These are phyloP conservation scores for Eragrostis curvula DNA, from an alignment of 176 grass and related monocot genomes.

Conservation along the genomic window DNA sequence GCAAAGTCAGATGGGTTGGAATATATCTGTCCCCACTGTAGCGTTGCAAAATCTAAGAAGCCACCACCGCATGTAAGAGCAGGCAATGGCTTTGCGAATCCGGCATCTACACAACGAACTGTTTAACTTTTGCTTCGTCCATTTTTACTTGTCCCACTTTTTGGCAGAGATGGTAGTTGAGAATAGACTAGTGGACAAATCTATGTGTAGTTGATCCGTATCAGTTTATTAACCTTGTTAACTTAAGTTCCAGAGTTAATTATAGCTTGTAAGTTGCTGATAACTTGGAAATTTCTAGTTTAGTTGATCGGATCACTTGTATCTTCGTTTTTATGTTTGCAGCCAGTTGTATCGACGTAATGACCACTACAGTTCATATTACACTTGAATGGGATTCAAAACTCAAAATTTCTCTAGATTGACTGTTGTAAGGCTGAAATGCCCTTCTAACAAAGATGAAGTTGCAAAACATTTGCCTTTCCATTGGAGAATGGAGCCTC, in stretches of 20 bases:
- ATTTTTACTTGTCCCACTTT: slow-evolving; percentile 9
- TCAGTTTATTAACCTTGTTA: slow-evolving; percentile 20
- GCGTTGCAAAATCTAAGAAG: slow-evolving; percentile 49
- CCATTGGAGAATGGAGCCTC: not conserved
- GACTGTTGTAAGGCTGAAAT: not conserved
- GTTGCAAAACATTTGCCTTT: not conserved
- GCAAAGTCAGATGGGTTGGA: slow-evolving; percentile 74
- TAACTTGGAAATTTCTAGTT: not conserved
- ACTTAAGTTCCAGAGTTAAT: not conserved
- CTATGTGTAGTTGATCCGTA: slow-evolving; percentile 16
- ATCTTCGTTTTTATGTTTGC: not conserved
- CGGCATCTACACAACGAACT: slow-evolving; percentile 24
- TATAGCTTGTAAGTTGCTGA: slow-evolving; percentile 23
- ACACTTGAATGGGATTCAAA: not conserved
- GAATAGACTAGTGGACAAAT: not conserved
- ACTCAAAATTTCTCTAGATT: not conserved
- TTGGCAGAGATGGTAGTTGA: not conserved
- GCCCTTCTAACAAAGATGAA: not conserved
- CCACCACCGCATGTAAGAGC: not conserved
- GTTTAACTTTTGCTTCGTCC: slow-evolving; percentile 35
- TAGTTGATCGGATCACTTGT: not conserved
- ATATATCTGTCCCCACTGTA: slow-evolving; percentile 72
- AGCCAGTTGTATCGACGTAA: not conserved
- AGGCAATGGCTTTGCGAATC: slow-evolving; percentile 38
- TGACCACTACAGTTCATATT: not conserved